Conservation (phyloP, 805 yeast species). For the Saccharomycopsis schoenii region DNA sequence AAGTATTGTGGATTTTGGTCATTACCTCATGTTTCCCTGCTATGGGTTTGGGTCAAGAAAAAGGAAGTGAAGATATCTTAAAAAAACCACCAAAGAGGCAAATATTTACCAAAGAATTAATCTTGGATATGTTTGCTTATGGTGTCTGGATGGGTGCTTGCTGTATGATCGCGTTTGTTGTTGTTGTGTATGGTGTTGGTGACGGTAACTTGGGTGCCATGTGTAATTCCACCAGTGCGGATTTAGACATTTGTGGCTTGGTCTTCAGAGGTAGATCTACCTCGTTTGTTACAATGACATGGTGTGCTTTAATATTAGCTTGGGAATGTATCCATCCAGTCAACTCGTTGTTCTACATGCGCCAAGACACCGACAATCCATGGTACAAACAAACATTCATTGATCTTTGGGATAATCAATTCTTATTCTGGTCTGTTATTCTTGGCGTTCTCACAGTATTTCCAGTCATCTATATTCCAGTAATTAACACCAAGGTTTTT, state of each 20-base stretch:
- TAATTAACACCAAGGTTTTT: conserved; percentile 69
- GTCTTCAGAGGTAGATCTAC: conserved; percentile 73
- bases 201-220: conserved; percentile 51
- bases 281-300: conserved; percentile 73
- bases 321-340: conserved; percentile 77
- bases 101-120: conserved; percentile 57
- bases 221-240: conserved; percentile 42
- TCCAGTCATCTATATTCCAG: conserved; percentile 83
- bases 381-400: conserved; percentile 43
- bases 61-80: conserved; percentile 55
- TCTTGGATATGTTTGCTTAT: conserved; percentile 59
- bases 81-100: conserved; percentile 52
- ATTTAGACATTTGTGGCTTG: conserved; percentile 38
- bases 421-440: conserved; percentile 72
- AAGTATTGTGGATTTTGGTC: conserved; percentile 71
- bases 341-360: conserved; percentile 61
- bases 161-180: conserved; percentile 57
- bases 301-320: conserved; percentile 74
- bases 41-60: conserved; percentile 68
- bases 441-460: conserved; percentile 61
- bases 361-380: conserved; percentile 53
- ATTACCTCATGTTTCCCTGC: conserved; percentile 77
- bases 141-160: conserved; percentile 67
- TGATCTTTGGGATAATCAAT: conserved; percentile 65
- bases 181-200: conserved; percentile 59